Conservation (phyloP, 192 early-diverging fungal genomes). For the Backusella sp. region DNA sequence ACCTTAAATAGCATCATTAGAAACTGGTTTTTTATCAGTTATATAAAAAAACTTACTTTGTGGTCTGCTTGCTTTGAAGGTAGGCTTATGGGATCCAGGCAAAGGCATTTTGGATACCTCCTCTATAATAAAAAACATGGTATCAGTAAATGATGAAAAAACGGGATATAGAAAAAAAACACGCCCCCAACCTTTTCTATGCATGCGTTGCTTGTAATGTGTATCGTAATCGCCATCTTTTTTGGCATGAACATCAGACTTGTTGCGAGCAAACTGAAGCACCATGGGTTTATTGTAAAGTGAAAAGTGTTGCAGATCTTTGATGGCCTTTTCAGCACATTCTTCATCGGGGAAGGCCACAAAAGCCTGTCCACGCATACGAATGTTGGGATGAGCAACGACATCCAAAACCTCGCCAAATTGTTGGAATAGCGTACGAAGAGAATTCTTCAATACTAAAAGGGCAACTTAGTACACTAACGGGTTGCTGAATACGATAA, state of each 20-base stretch:
- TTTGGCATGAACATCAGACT: constrained; percentile 63
- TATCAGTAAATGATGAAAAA: neutral
- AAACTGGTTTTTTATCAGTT: neutral
- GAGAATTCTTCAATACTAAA: constrained; percentile 60
- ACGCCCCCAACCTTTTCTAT: constrained; percentile 58
- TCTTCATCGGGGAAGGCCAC: constrained; percentile 77
- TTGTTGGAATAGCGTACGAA: constrained; percentile 77
- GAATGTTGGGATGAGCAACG: constrained; percentile 72
- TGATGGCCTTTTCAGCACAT: constrained; percentile 70
- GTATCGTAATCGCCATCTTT: constrained; percentile 66
- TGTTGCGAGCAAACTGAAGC: constrained; percentile 55
- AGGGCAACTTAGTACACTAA: neutral
- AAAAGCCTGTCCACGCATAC: constrained; percentile 94
- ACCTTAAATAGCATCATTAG: neutral
- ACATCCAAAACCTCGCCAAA: constrained; percentile 87
- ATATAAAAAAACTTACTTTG: neutral
- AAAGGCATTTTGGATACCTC: constrained; percentile 21
- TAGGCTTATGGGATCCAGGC: constrained; percentile 32
- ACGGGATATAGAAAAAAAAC: too few species aligned
- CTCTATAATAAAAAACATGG: neutral
- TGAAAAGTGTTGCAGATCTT: constrained; percentile 81
- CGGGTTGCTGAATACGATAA: neutral
- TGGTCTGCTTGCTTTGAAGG: constrained; percentile 25
- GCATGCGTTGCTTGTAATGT: constrained; percentile 56
- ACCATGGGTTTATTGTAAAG: constrained; percentile 87